Base-by-base conservation (phyloP, 169 alveolate genomes). In the Condylostoma magnum region DNA sequence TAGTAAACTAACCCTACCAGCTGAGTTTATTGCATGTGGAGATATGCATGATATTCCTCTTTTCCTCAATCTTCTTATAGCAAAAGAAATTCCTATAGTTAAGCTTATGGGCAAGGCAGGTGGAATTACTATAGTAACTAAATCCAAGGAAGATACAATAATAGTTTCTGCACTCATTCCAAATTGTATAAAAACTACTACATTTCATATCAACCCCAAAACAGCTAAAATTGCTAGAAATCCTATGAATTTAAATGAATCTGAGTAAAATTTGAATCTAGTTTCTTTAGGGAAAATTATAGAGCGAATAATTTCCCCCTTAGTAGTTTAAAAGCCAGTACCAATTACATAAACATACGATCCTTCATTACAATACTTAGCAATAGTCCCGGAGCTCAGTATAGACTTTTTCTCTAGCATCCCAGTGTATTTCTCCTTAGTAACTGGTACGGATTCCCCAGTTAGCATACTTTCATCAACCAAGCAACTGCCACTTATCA, bases 11-110 rank as follows among this genome's bases (percentile, higher is more conserved):
- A 97, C 93, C 77, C 97, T 97, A 6, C 99, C 99, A 50, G 98
- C 95, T 2, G 96, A 87, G 66, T 98, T 97, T 15, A 98, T 94
- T 51, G 99, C 84, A 8, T 97, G 95, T 4, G 99, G 99, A n/a
- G 97, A 96, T 0, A 97, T 93, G 57, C 99, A 96, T 65, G 83
- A 86, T 15, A 98, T 91, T 53, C 85, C 55, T 50, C 90, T 89
- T 22, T 88, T 90, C 73, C 87, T 84, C 50, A 87, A 86, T 38
- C 75, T 41, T 8, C 51, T 18, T 0, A 87, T 54, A 12, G 94
- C 91, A 44, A 81, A 80, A n/a, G 86, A 72, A 36, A 82, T 77
- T 22, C 94, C 96, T 12, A 83, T 83, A 20, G 91, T 83, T 72
- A 87, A 69, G 46, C 89, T 85, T 18, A 92, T 83, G 10, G 96